Base-by-base conservation (phyloP, 345 rosid genomes). In the Citrus trifoliata region DNA sequence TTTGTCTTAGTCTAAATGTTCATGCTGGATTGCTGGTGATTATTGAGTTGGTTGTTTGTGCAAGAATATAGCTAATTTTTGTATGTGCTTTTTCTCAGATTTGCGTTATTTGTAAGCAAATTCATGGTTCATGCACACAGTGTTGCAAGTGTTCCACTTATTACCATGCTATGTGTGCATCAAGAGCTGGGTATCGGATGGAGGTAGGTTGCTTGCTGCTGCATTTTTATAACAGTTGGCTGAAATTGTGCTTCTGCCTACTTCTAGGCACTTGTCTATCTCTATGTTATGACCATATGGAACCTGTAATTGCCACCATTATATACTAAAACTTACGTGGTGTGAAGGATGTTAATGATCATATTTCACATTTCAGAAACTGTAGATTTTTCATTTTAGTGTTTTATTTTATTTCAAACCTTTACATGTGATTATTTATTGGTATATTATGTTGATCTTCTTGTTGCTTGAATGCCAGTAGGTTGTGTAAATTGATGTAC, bases 151-250 rank as follows among this genome's bases (percentile, higher is more conserved):
- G 98, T 81, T 90, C 98, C 35, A 95, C 98, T 1, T 93, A 93
- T 85, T 95, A 88, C 81, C 98, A 95, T 85, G 98, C 98, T 67
- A 95, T 93, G 98, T 95, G 98, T 80, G 98, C 98, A 73, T 95
- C 98, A 79, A 90, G 95, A 86, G 95, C 97, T 70, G 98, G 98
- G 37, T 93, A 92, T 73, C 89, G 98, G 70, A 95, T 93, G 98
- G 98, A 95, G 97, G 98, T 95, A 70, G 78, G 81, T 72, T 85
- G 75, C 25, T 73, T 69, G 51, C 73, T 76, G 76, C 46, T 71
- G 62, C 56, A 62, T 62, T 19, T 27, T 59, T 21, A 59, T 35
- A 32, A n/a, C 24, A 37, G 24, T 73, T 59, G 33, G 35, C 28
- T 73, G 33, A 10, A 58, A n/a, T 16, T n/a, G 42, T 35, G 14